Percentiles rank a stretch among this genome's conserved stretches.
Evolutionary conservation across 805 yeast species (phyloP).

Genomic region (Kregervanrija fluxuum): DNA sequence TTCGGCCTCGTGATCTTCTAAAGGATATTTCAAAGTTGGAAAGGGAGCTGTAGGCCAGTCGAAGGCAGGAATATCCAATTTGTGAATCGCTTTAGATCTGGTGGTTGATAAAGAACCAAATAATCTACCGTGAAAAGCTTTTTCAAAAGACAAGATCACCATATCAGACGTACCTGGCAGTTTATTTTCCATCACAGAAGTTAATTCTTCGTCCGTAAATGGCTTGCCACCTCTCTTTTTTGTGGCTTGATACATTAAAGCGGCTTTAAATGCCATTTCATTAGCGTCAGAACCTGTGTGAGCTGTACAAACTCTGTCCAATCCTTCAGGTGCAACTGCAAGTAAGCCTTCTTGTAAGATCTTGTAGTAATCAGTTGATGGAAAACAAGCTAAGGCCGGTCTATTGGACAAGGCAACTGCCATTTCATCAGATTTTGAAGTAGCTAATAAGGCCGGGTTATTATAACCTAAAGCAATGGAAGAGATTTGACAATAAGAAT

Average conservation of each 20-base stretch:
- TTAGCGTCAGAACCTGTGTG: conserved; percentile 65
- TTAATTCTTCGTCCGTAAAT: conserved; percentile 39
- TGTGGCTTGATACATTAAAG: conserved; percentile 51
- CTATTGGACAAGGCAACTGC: conserved; percentile 57
- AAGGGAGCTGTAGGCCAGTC: conserved; percentile 56
- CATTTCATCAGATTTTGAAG: conserved; percentile 57
- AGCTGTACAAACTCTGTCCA: conserved; percentile 55
- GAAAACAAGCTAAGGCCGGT: conserved; percentile 64
- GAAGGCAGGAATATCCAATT: conserved; percentile 53
- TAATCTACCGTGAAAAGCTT: conserved; percentile 51
- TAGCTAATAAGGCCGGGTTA: conserved; percentile 53
- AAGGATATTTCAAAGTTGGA: conserved; percentile 81
- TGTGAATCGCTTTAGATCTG: conserved; percentile 50
- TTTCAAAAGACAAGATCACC: conserved; percentile 46
- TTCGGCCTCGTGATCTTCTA: conserved; percentile 53
- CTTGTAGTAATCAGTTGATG: conserved; percentile 45
- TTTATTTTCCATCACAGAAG: conserved; percentile 42
- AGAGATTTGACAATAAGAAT: conserved; percentile 66
- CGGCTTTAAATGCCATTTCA: conserved; percentile 66
- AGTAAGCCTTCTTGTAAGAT: conserved; percentile 42
- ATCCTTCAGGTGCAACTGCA: conserved; percentile 60
- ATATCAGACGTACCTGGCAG: conserved; percentile 47
- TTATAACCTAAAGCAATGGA: conserved; percentile 67
- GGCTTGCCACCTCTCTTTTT: conserved; percentile 41
- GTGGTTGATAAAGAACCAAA: conserved; percentile 52